Evolutionary conservation across 2,329 filamentous ascomycete species (phyloP), one percentile per base, ranked within the genome.

Genomic region (Neocatenulostroma microsporum): DNA sequence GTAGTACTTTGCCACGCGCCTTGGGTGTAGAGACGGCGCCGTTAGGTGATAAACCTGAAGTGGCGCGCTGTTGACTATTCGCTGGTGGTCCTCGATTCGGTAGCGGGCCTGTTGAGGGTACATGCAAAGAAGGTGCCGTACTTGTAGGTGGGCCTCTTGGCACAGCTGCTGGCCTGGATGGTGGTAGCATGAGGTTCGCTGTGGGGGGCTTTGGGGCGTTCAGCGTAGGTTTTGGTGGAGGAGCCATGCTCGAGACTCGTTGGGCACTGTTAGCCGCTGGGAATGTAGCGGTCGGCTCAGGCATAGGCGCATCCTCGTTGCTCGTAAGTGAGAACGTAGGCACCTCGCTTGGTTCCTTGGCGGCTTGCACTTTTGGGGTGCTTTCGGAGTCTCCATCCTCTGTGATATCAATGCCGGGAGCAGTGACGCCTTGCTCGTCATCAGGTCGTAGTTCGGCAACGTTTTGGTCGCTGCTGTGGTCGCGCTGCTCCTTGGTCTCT

Each of bases 1-100:
- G 76, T 7, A 82, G 70, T 4, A 95, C 84, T 54, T 89, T 84
- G 60, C 73, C 64, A 39, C 61, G 66, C 25, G 54, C 54, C 37
- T 62, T 71, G 19, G 62, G 60, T 9, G 62, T 64, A 30, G 61
- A 56, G 31, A 57, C 42, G n/a, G 41, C 41, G 34, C 56, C 50
- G 21, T 54, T 55, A 1, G 60, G 48, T 3, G 55, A 40, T 2
- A 57, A 41, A 21, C 49, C 40, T 44, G 54, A 42, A 28, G 57
- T 62, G 27, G 64, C 56, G 26, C 64, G 62, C 34, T 58, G 52
- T 25, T 58, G 54, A 49, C 62, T 62, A 38, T 60, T 54, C 11
- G 37, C 37, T 34, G 64, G 51, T 17, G 64, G 60, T 3, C 64
- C 63, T 41, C 63, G 58, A 48, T 68, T 66, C 9, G 69, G 64